phyloP scores from a whole-genome alignment of 345 rosid genomes.

The Salix viminalis region DNA sequence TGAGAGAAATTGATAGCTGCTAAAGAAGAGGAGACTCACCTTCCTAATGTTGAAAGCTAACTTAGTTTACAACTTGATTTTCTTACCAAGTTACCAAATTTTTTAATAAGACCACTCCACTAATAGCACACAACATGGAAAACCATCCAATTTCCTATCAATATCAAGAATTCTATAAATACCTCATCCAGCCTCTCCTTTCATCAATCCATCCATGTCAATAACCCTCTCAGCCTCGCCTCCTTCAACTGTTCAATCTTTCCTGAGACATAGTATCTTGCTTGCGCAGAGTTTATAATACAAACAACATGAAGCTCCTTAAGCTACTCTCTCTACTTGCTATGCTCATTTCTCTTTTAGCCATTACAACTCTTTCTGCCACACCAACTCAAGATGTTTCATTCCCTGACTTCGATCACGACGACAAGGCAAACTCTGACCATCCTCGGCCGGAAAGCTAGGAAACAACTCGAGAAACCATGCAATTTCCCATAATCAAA shows the following conservation, averaged over 20 bases:
- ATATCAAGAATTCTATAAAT: not conserved
- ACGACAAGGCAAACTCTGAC: not conserved
- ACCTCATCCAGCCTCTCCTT: not conserved
- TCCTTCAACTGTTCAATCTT: not conserved
- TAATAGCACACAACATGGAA: not conserved
- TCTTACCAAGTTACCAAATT: too few species aligned
- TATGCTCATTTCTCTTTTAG: not conserved
- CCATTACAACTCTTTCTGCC: slow-evolving; percentile 1
- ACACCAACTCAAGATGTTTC: not conserved
- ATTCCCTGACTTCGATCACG: not conserved
- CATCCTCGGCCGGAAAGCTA: not conserved
- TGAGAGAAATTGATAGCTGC: too few species aligned
- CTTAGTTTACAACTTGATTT: too few species aligned
- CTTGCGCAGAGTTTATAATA: not conserved
- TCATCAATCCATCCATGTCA: not conserved
- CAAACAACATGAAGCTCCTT: slow-evolving; percentile 9
- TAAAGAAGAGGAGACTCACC: not conserved
- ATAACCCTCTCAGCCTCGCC: not conserved
- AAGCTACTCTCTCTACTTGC: slow-evolving; percentile 4
- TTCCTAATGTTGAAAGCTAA: too few species aligned
- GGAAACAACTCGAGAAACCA: too few species aligned
- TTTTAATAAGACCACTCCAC: not conserved
- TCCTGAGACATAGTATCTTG: not conserved
- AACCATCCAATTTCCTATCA: not conserved
- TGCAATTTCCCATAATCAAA: too few species aligned